Conservation (phyloP, 805 yeast species). For the Diddensiella transvaalensis region DNA sequence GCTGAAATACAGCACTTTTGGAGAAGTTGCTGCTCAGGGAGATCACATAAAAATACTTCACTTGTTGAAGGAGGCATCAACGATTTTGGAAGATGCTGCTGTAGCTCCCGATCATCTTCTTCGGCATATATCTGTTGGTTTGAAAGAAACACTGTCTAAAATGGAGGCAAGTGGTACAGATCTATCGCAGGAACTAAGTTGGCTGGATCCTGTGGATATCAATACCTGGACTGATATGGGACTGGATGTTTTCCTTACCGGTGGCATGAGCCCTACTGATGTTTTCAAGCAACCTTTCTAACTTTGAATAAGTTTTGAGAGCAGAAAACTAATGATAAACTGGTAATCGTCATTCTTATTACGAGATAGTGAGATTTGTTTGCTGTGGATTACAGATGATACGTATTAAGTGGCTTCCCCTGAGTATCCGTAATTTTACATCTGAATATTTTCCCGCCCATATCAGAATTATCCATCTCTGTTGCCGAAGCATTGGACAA, state of each 20-base stretch:
- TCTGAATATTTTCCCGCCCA: slow-evolving; percentile 36
- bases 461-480: slow-evolving; percentile 15
- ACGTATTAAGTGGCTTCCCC: neutral
- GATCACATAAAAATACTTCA: neutral
- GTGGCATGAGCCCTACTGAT: neutral
- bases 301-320: too few species aligned
- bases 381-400: neutral
- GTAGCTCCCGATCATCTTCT: slow-evolving; percentile 1
- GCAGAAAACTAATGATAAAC: neutral
- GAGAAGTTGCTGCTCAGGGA: neutral
- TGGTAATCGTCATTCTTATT: neutral
- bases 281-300: neutral
- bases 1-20: neutral
- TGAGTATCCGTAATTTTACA: slow-evolving; percentile 7
- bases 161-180: neutral
- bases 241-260: slow-evolving; percentile 3
- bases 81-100: neutral
- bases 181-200: neutral
- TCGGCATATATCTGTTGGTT: slow-evolving; percentile 1
- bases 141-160: neutral
- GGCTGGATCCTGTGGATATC: slow-evolving; percentile 1
- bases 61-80: neutral
- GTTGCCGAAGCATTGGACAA: neutral
- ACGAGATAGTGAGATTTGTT: neutral
- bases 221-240: slow-evolving; percentile 1